Percentiles rank a stretch among this genome's conserved stretches.
phyloP scores from a whole-genome alignment of 108 stramenopile species.

The Ochromonas danica region DNA sequence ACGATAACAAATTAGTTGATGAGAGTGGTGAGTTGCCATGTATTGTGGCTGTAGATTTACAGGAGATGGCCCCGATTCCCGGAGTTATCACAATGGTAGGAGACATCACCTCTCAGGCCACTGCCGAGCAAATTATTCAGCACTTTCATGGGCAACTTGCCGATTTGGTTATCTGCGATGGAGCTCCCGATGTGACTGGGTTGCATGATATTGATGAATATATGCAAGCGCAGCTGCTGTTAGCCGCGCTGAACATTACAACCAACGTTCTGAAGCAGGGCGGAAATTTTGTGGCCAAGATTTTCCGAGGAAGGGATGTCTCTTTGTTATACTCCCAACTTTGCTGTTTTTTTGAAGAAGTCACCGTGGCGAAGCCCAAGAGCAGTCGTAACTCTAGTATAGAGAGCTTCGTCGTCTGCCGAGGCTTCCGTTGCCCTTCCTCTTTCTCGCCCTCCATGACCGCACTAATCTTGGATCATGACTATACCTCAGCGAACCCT shows the following conservation, averaged over 20 bases:
- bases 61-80: constrained; percentile 88
- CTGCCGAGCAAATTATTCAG: constrained; percentile 18
- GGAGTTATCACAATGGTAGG: constrained; percentile 63
- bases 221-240: constrained; percentile 85
- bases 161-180: constrained; percentile 97
- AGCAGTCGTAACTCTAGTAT: constrained; percentile 78
- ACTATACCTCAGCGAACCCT: constrained; percentile 10
- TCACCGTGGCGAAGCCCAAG: constrained; percentile 66
- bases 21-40: neutral
- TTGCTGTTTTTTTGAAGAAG: constrained; percentile 74
- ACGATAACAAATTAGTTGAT: constrained; percentile 8
- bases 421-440: constrained; percentile 56
- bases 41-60: constrained; percentile 31
- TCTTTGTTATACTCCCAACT: constrained; percentile 85
- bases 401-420: constrained; percentile 88
- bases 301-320: constrained; percentile 89
- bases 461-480: constrained; percentile 18
- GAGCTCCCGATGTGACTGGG: constrained; percentile 96
- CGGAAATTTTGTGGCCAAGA: constrained; percentile 96
- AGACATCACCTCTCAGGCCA: constrained; percentile 27
- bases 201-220: constrained; percentile 89
- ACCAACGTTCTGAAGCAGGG: constrained; percentile 74
- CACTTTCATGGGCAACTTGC: constrained; percentile 61
- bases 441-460: constrained; percentile 38
- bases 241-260: constrained; percentile 86